phyloP scores from a whole-genome alignment of 176 grass and related monocot genomes.

The Olyra latifolia region DNA sequence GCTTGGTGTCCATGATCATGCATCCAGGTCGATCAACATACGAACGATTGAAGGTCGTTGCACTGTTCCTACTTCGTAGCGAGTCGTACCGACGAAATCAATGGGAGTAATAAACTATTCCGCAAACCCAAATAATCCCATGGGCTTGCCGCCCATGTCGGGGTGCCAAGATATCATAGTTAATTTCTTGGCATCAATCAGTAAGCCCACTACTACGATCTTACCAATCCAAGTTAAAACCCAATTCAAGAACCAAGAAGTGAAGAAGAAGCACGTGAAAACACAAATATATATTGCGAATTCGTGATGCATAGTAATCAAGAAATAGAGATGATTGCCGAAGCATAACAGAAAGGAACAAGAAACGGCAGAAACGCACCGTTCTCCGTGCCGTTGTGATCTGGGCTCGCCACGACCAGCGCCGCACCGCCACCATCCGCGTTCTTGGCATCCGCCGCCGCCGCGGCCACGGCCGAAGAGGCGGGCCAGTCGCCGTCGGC shows the following conservation, averaged over 20 bases:
- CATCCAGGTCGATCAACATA: no score
- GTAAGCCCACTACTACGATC: neutral
- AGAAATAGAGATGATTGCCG: neutral
- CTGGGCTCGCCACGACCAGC: neutral
- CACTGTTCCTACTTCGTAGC: neutral
- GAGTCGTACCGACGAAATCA: neutral
- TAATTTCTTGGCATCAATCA: neutral
- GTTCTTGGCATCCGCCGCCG: neutral
- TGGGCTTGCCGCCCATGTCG: neutral
- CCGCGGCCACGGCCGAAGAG: neutral
- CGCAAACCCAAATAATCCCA: neutral
- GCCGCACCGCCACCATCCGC: neutral
- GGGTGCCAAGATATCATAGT: neutral
- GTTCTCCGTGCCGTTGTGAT: neutral
- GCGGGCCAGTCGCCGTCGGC: neutral
- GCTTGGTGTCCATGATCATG: neutral
- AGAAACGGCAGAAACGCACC: neutral
- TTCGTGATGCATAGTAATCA: neutral
- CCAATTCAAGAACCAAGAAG: neutral
- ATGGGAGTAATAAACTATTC: neutral
- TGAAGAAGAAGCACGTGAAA: neutral
- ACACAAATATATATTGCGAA: neutral
- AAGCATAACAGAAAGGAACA: neutral
- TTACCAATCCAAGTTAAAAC: neutral
- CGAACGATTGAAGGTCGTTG: neutral